Percentiles rank a stretch among this genome's conserved stretches.
These are phyloP conservation scores for Neospermospora avenae DNA, from an alignment of 2,329 filamentous ascomycete species.

Conservation along the genomic window DNA sequence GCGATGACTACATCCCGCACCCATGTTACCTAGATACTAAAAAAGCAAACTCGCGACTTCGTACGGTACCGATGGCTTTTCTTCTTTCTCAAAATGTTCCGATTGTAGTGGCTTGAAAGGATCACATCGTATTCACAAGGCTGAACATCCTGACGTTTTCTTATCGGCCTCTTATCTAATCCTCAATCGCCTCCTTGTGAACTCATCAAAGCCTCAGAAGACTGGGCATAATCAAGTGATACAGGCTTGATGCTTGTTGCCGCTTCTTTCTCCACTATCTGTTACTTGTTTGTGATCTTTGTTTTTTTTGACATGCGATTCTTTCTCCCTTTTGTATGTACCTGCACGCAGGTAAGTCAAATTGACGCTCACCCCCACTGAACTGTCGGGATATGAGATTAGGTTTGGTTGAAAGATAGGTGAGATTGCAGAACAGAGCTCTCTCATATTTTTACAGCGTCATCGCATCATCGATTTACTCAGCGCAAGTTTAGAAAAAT, in stretches of 20 bases:
- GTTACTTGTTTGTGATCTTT: background rate
- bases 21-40: no score
- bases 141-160: background rate
- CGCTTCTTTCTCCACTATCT: background rate
- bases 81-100: background rate
- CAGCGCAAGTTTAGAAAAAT: background rate
- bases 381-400: background rate
- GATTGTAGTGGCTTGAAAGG: background rate
- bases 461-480: background rate
- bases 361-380: no score
- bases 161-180: background rate
- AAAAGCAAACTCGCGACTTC: constrained; percentile 1
- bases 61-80: constrained; percentile 4
- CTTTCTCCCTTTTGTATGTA: no score
- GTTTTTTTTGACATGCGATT: no score
- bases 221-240: background rate
- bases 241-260: background rate
- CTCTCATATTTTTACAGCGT: background rate
- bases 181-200: background rate
- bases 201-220: background rate
- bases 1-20: background rate
- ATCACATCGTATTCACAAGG: constrained; percentile 1
- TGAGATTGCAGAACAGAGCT: background rate
- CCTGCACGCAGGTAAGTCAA: no score
- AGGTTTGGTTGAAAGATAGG: background rate